Base-by-base conservation (phyloP, 495 filamentous ascomycete species). In the Pyrenula aspistea region DNA sequence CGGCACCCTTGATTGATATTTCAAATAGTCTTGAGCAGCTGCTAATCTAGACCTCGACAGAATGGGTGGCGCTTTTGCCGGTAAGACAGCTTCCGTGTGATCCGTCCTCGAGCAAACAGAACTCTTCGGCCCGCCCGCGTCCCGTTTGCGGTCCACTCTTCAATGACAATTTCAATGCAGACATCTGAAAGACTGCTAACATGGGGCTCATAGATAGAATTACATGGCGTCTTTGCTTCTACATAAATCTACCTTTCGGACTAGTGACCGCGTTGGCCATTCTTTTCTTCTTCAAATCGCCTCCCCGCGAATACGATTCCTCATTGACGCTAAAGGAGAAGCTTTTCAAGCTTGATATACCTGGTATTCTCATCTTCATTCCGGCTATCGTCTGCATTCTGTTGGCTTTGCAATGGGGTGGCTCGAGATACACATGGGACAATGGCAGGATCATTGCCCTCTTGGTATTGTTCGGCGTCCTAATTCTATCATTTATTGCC, bases 391-490 rank as follows among this genome's bases (percentile, higher is more conserved):
- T 91, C 60, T 84, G 78, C 59, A 67, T 92, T 1, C 66, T 95
- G 11, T 68, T 91, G 0, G 87, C 87, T 0, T 73, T 91, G 15
- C 85, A 88, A 65, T 90, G 86, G 86, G 86, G 85, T 53, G 86
- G 86, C 2, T 72, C 72, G 0, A 72, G 68, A n/a, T 84, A 87
- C 57, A 52, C 67, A 0, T 89, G 86, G 86, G 62, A 56, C 49
- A 72, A 68, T 55, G 77, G 54, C 49, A 74, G 80, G 19, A 78
- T 85, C 55, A 79, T 85, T 49, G 69, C 73, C 2, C 69, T 87
- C 4, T 73, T 87, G 15, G 68, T 80, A n/a, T 57, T 82, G 22
- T 84, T 82, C 57, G 78, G 62, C 22, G 65, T 89, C 2, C 67
- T 87, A 1, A 64, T 77, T 49, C 24, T 69, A 54, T 57, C 60